These are phyloP conservation scores for Fraxinus nigra DNA, from an alignment of 305 asterid genomes.

Conservation along the genomic window DNA sequence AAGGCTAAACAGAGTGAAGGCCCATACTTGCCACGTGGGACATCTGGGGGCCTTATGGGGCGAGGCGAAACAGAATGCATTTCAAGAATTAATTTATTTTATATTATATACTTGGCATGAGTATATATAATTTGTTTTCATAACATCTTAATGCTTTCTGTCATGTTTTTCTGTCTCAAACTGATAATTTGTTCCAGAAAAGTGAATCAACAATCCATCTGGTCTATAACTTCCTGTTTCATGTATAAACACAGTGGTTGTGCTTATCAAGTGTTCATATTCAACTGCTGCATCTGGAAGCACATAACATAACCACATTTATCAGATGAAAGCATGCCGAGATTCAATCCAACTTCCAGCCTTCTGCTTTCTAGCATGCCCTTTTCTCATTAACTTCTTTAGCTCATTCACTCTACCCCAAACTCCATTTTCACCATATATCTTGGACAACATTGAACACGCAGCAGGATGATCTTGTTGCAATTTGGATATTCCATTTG, in stretches of 20 bases:
- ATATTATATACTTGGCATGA: not conserved
- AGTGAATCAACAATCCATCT: not conserved
- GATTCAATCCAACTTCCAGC: slow-evolving; percentile 74
- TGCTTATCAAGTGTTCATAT: not conserved
- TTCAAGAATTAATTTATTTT: not conserved
- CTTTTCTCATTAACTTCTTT: slow-evolving; percentile 40
- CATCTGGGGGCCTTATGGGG: not conserved
- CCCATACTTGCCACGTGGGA: not conserved
- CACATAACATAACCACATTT: not conserved
- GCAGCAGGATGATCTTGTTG: slow-evolving; percentile 69
- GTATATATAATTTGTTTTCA: not conserved
- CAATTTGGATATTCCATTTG: slow-evolving; percentile 46
- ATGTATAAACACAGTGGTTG: not conserved
- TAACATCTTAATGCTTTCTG: not conserved
- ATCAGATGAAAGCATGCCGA: not conserved
- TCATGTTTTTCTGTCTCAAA: not conserved
- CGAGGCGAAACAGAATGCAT: not conserved
- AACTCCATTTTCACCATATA: slow-evolving; percentile 49
- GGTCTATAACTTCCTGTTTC: not conserved
- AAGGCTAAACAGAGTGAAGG: not conserved
- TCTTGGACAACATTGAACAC: slow-evolving; percentile 52
- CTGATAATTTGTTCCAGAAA: not conserved
- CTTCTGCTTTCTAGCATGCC: slow-evolving; percentile 60
- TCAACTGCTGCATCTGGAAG: not conserved
- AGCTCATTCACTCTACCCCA: slow-evolving; percentile 38